These are phyloP conservation scores for Nemania sp. DNA, from an alignment of 2,329 filamentous ascomycete species.

Conservation along the genomic window DNA sequence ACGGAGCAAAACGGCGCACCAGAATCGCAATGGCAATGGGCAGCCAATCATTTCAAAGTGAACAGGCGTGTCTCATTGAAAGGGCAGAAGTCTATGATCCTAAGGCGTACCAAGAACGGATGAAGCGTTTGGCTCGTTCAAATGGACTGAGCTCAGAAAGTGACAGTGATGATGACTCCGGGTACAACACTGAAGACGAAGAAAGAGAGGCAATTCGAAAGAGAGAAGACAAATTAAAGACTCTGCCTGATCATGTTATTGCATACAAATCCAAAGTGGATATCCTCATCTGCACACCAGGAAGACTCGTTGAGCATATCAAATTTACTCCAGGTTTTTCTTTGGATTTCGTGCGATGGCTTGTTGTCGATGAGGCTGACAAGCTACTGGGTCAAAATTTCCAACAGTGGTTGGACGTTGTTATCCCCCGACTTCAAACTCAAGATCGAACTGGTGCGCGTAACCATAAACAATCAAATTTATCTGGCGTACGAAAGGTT, in stretches of 20 bases:
- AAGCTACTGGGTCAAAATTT: slow-evolving; percentile 89
- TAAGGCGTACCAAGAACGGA: slow-evolving; percentile 49
- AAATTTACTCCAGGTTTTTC: slow-evolving; percentile 81
- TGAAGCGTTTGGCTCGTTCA: slow-evolving; percentile 50
- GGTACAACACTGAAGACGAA: slow-evolving; percentile 42
- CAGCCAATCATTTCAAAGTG: slow-evolving; percentile 71
- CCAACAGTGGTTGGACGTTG: slow-evolving; percentile 81
- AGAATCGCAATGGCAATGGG: slow-evolving; percentile 83
- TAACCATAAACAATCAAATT: slow-evolving; percentile 56
- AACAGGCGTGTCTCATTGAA: slow-evolving; percentile 52
- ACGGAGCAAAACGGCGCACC: slow-evolving; percentile 62
- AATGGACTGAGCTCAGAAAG: slow-evolving; percentile 42
- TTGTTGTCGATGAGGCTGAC: slow-evolving; percentile 93
- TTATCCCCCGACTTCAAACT: slow-evolving; percentile 64
- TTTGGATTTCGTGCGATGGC: slow-evolving; percentile 78
- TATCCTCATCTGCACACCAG: slow-evolving; percentile 88
- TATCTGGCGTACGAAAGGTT: slow-evolving; percentile 71
- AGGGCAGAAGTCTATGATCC: slow-evolving; percentile 65
- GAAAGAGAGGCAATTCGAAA: slow-evolving; percentile 34
- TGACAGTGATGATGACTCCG: slow-evolving; percentile 41
- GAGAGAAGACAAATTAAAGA: slow-evolving; percentile 36
- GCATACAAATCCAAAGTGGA: slow-evolving; percentile 75
- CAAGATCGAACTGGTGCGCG: slow-evolving; percentile 53
- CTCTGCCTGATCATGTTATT: slow-evolving; percentile 65
- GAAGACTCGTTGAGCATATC: slow-evolving; percentile 88